Base-by-base conservation (phyloP, 2,329 filamentous ascomycete genomes). In the Sordariomycetes sp. region DNA sequence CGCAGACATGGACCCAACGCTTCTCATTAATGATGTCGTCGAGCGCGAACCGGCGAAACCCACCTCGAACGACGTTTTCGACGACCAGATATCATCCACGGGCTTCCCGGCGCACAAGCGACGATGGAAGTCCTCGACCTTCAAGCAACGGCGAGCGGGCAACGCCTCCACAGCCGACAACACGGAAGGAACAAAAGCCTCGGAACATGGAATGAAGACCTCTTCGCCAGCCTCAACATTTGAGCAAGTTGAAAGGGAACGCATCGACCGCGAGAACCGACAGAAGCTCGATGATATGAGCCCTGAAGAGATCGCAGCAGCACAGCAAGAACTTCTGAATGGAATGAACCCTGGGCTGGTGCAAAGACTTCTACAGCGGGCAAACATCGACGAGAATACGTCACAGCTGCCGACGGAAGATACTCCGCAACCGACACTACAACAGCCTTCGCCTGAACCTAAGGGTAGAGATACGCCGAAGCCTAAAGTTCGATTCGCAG, bases 41-140 rank as follows among this genome's bases (percentile, higher is more conserved):
- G 90, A 96, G 62, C 82, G 84, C 41, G 70, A 76, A 29, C 58
- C 73, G 18, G 57, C 17, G 26, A 35, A 75, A 16, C 79, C 75
- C 42, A 69, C 82, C 5, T 79, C 28, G 11, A 28, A 16, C 23
- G 36, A 38, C 11, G 61, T 74, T 26, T 74, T 73, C 33, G 59
- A 63, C 8, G 62, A 32, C 66, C 41, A 50, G 21, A 39, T 48
- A 19, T 55, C 59, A 3, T 57, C 66, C 5, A 78, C 74, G 10
- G 92, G 92, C 2, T 96, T 96, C 46, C 92, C 92, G n/a, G 76
- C 79, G 38, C 88, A 87, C 55, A 92, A 83, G 56, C 86, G 84
- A 54, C 78, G 88, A 43, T 70, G 67, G 36, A 72, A 73, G 37
- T 59, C 74, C 7, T 94, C 87, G 2, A 73, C 82, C 2, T 94